Evolutionary conservation across 164 flowering plant species (phyloP), one percentile per base, ranked within the genome.

Genomic region (Stephania yunnanensis): DNA sequence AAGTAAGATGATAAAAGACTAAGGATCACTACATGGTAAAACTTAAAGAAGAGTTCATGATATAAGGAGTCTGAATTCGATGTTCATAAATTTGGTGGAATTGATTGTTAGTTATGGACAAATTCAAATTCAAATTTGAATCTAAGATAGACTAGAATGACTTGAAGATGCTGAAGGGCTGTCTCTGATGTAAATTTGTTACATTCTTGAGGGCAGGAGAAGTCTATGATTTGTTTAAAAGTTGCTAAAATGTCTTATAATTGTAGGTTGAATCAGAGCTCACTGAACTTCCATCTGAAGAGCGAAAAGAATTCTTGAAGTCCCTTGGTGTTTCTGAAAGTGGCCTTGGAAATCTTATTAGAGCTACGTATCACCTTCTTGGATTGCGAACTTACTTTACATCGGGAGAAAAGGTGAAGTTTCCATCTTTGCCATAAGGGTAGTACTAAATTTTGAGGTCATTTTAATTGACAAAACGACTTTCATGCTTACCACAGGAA

Each of bases 231-330:
- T 61, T 0, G 2, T 61, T 61, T 5, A 9, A 46, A 13, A 31
- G 44, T 58, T 55, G 17, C 46, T 10, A 44, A 58, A 42, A 36
- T 42, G 22, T 10, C 36, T 52, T 80, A 29, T 42, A 25, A 29
- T 81, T 82, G 79, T 85, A 92, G 99, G 98, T 96, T 71, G 99
- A 96, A 74, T 82, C 99, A 15, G 98, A 96, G 88, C 94, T 96
- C 68, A 82, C 92, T 73, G 99, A 94, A 81, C 93, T 96, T 81
- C 90, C 95, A 22, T 72, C 81, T 68, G 99, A 92, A 81, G 99
- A 96, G 78, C 83, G 99, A 75, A 76, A 68, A 45, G 98, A 94
- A 53, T 92, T 75, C 80, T 81, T 96, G 82, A 83, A 82, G 25
- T 94, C 98, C 77, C 93, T 92, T 73, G 97, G 98, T 76, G 95